Evolutionary conservation across 441 rosid genomes (phyloP), one percentile per base, ranked within the genome.

Genomic region (Sinapis alba): DNA sequence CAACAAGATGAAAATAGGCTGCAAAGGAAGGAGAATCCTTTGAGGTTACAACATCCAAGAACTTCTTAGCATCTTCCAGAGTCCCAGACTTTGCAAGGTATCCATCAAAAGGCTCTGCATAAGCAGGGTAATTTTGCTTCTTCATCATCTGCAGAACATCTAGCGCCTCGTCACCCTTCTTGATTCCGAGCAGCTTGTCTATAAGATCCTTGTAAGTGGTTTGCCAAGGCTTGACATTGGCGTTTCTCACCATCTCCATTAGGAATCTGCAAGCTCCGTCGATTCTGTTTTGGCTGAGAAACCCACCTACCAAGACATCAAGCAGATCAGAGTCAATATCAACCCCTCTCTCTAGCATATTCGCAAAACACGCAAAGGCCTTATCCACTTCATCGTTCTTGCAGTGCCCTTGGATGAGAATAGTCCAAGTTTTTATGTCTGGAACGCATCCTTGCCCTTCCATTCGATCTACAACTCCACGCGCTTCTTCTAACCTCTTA

Each of bases 391-490:
- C 85, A 54, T 80, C 74, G 74, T 90, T 91, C 65, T 54, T 83
- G 81, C 90, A 94, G 67, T 84, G 93, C 57, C 97, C 97, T 80
- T 90, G 88, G 78, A 92, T 94, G 84, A 94, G 85, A 76, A 90
- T 86, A 36, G 99, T 94, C 99, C 99, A 94, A 5, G 93, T 94
- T 80, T 83, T 92, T 68, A 89, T 80, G 66, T 92, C 99, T 0
- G 97, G 92, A 45, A 54, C 27, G 36, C 97, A 90, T 23, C 91
- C 90, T 15, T 78, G 65, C 23, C 75, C 86, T 79, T 88, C 97
- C 97, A 92, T 92, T 59, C 82, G 85, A 80, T 87, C 87, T 26
- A 92, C 57, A 63, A 90, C 80, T 53, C 80, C 73, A 26, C 84
- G 76, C 13, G 97, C 98, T 82, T 92, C 96, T 30, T 90, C 96